These are phyloP conservation scores for Nitzschia palea DNA, from an alignment of 108 stramenopile genomes.

Conservation along the genomic window DNA sequence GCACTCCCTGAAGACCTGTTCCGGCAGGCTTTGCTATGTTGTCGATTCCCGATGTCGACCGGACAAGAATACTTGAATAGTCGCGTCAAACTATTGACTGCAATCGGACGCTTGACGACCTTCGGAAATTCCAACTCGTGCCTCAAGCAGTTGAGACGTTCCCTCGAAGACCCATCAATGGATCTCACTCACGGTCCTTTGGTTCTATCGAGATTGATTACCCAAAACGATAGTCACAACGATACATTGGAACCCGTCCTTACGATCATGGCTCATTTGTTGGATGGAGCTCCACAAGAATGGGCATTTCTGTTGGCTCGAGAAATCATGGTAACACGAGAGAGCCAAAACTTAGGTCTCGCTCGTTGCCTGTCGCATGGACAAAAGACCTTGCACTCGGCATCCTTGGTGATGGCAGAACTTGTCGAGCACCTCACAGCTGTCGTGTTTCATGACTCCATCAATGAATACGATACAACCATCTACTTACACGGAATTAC, in stretches of 20 bases:
- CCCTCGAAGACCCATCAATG: conserved; percentile 10
- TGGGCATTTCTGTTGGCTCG: conserved; percentile 21
- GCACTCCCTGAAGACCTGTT: conserved; percentile 21
- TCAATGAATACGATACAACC: conserved; percentile 5
- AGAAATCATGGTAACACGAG: conserved; percentile 6
- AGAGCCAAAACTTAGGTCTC: background rate
- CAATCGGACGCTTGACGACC: conserved; percentile 10
- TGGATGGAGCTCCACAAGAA: conserved; percentile 21
- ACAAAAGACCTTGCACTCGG: conserved; percentile 7
- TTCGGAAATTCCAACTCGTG: conserved; percentile 15
- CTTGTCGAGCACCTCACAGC: conserved; percentile 23
- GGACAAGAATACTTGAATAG: background rate
- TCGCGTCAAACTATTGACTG: conserved; percentile 5
- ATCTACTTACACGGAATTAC: conserved; percentile 15
- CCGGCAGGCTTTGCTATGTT: conserved; percentile 20
- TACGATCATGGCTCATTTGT: conserved; percentile 20
- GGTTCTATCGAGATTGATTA: conserved; percentile 14
- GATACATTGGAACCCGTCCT: conserved; percentile 9
- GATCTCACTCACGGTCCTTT: conserved; percentile 11
- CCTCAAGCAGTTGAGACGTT: conserved; percentile 1
- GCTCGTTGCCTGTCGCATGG: conserved; percentile 1
- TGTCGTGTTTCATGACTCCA: conserved; percentile 14
- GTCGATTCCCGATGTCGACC: conserved; percentile 1
- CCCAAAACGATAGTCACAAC: background rate
- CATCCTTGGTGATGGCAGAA: conserved; percentile 18